Evolutionary conservation across 495 filamentous ascomycete genomes (phyloP).

Genomic region (Cladorrhinum samala): DNA sequence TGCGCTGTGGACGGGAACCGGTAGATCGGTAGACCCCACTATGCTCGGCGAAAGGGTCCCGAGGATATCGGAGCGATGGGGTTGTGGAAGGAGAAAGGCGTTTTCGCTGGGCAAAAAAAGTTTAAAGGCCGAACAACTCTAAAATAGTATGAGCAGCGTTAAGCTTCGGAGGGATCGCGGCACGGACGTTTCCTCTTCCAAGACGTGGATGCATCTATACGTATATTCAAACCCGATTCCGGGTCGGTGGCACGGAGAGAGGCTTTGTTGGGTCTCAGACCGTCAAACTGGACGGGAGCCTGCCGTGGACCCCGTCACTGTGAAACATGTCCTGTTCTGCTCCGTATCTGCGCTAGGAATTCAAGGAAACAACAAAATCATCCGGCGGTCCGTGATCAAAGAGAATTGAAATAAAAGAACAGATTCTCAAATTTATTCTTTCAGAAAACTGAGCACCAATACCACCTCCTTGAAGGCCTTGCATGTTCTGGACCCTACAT

Average conservation of each 20-base stretch:
- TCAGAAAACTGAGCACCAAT: too few relatives aligned
- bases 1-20: constrained; percentile 5
- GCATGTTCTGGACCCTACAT: too few relatives aligned
- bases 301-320: constrained; percentile 1
- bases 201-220: too few relatives aligned
- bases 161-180: not conserved
- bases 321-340: constrained; percentile 6
- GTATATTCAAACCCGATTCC: constrained; percentile 10
- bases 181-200: not conserved
- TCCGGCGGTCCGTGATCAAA: not conserved
- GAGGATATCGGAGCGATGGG: not conserved
- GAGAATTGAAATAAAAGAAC: not conserved
- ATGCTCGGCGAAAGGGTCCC: not conserved
- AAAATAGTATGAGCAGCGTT: not conserved
- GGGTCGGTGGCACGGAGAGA: constrained; percentile 2
- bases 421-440: too few relatives aligned
- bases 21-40: constrained; percentile 7
- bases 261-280: constrained; percentile 13
- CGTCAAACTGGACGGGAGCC: not conserved
- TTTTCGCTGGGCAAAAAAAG: not conserved
- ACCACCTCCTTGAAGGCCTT: too few relatives aligned
- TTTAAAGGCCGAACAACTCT: not conserved
- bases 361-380: not conserved
- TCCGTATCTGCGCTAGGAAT: not conserved
- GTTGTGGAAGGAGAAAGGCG: not conserved